Percentiles rank a stretch among this genome's conserved stretches.
Evolutionary conservation across 768 basidiomycete genomes (phyloP).

Genomic region (Terana coerulea): DNA sequence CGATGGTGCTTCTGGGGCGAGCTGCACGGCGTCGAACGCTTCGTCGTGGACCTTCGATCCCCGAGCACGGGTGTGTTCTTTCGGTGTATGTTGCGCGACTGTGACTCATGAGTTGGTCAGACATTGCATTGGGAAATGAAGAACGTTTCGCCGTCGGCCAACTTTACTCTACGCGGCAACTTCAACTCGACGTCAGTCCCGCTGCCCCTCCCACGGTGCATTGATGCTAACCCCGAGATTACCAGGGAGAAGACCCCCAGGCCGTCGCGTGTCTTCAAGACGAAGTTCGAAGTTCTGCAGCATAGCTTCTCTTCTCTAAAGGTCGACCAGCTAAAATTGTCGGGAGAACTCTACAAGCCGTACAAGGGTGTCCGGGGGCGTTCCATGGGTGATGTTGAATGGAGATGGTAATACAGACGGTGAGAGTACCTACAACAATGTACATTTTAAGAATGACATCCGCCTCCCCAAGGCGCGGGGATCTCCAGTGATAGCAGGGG

Average conservation of each 20-base stretch:
- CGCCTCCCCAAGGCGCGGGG: not conserved
- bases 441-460: not conserved
- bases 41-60: conserved; percentile 84
- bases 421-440: not conserved
- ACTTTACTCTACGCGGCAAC: conserved; percentile 74
- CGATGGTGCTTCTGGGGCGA: conserved; percentile 65
- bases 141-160: conserved; percentile 56
- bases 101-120: conserved; percentile 31
- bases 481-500: conserved; percentile 5
- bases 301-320: conserved; percentile 77
- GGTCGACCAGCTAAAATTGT: conserved; percentile 80
- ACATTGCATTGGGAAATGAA: conserved; percentile 78
- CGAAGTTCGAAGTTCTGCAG: conserved; percentile 66
- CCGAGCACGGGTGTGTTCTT: conserved; percentile 8
- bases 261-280: conserved; percentile 71
- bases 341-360: conserved; percentile 80
- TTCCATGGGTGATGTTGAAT: conserved; percentile 68
- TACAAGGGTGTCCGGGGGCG: conserved; percentile 85
- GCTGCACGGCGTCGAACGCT: conserved; percentile 63
- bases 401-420: conserved; percentile 29
- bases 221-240: conserved; percentile 1
- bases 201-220: not conserved
- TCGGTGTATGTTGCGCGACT: not conserved
- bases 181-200: conserved; percentile 56
- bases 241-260: conserved; percentile 30